Evolutionary conservation across 2,329 filamentous ascomycete species (phyloP).

Genomic region (Neonectria coccinea): DNA sequence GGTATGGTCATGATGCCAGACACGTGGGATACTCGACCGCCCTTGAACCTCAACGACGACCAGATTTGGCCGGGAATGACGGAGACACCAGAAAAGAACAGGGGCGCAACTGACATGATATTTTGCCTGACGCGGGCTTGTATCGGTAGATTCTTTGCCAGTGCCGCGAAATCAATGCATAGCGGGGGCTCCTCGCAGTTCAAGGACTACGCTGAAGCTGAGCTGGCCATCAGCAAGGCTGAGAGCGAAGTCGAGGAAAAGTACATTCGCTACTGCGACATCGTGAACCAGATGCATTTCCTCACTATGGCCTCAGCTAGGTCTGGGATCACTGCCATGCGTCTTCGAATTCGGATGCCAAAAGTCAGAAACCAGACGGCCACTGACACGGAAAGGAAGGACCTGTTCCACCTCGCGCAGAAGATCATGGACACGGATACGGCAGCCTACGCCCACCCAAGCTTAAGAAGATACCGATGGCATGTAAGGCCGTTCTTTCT

Average conservation of each 20-base stretch:
- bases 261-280: constrained; percentile 58
- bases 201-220: constrained; percentile 45
- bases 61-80: constrained; percentile 54
- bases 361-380: constrained; percentile 43
- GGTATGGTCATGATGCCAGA: constrained; percentile 36
- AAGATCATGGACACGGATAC: constrained; percentile 53
- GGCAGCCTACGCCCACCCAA: constrained; percentile 43
- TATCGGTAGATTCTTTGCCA: constrained; percentile 12
- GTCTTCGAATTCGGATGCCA: constrained; percentile 36
- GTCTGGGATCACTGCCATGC: constrained; percentile 44
- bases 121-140: constrained; percentile 46
- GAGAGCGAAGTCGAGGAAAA: constrained; percentile 56
- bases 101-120: constrained; percentile 51
- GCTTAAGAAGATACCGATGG: constrained; percentile 47
- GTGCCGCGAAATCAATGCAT: constrained; percentile 17
- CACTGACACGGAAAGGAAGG: constrained; percentile 38
- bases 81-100: constrained; percentile 42
- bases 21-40: constrained; percentile 48
- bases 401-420: constrained; percentile 49
- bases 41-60: constrained; percentile 54
- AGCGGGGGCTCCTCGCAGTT: background rate
- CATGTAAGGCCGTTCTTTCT: constrained; percentile 50
- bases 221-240: constrained; percentile 52
- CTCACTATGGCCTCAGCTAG: constrained; percentile 45
- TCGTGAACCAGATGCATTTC: constrained; percentile 54